These are phyloP conservation scores for Thelonectria discophora DNA, from an alignment of 2,329 filamentous ascomycete genomes.

Conservation along the genomic window DNA sequence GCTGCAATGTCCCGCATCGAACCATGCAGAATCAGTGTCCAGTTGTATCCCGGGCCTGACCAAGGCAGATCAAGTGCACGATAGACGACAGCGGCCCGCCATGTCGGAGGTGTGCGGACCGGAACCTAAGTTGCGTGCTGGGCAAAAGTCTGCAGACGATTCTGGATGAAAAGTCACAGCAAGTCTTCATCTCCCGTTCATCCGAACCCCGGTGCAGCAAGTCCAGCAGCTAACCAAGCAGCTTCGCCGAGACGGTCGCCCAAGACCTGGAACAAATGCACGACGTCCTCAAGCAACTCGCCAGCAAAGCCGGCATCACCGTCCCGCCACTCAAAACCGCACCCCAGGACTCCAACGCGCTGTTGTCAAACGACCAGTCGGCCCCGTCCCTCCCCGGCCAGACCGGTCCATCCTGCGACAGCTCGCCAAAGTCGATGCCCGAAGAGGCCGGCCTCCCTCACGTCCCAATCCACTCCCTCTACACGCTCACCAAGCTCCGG, in stretches of 20 bases:
- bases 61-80: conserved; percentile 48
- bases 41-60: neutral
- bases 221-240: too few relatives aligned
- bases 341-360: conserved; percentile 24
- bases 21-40: too few relatives aligned
- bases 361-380: conserved; percentile 28
- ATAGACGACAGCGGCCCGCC: conserved; percentile 49
- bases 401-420: conserved; percentile 29
- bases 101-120: conserved; percentile 48
- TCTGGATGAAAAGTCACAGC: conserved; percentile 47
- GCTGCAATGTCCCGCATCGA: neutral
- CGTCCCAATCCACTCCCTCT: conserved; percentile 48
- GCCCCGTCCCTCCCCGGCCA: too few relatives aligned
- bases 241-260: too few relatives aligned
- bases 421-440: conserved; percentile 27
- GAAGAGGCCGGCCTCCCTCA: conserved; percentile 45
- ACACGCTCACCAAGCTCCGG: conserved; percentile 46
- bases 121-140: conserved; percentile 47
- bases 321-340: neutral
- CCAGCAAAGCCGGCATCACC: neutral
- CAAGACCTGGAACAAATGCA: too few relatives aligned
- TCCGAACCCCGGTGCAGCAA: too few relatives aligned
- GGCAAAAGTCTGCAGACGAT: conserved; percentile 52
- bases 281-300: too few relatives aligned
- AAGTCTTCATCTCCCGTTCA: too few relatives aligned